Percentiles rank a stretch among this genome's conserved stretches.
These are phyloP conservation scores for Leishmania tarentolae DNA, from an alignment of 208 protist genomes.

Conservation along the genomic window DNA sequence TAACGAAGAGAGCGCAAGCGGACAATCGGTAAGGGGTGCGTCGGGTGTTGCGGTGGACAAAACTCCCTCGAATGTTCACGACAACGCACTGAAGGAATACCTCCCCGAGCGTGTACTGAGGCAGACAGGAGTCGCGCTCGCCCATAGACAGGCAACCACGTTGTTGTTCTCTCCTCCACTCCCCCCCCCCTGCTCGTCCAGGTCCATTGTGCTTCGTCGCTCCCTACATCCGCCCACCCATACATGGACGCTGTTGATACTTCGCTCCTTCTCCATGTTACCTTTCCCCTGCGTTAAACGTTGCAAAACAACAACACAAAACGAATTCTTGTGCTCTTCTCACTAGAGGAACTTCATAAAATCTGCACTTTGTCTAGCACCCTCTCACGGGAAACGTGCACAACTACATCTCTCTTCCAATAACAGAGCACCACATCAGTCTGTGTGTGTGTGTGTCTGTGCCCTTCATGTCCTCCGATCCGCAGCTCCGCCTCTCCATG, in stretches of 20 bases:
- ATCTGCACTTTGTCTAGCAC: neutral
- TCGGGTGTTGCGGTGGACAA: neutral
- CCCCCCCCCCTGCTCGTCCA: neutral
- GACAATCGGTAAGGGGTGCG: neutral
- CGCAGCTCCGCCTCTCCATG: slow-evolving; percentile 34
- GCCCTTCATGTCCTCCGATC: slow-evolving; percentile 30
- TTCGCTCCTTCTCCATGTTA: neutral
- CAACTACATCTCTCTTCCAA: neutral
- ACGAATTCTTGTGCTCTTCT: neutral
- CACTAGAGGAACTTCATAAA: neutral
- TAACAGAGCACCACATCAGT: neutral
- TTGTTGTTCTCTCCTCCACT: neutral
- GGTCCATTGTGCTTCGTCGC: neutral
- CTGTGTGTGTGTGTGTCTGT: neutral
- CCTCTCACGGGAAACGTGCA: neutral
- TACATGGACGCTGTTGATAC: neutral
- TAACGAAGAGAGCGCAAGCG: neutral
- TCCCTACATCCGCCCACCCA: neutral
- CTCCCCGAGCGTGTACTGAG: neutral
- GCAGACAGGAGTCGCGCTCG: neutral
- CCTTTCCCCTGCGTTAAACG: neutral
- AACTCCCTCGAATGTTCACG: neutral
- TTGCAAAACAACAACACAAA: neutral
- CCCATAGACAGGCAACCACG: no score
- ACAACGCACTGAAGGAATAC: neutral